Percentiles rank a stretch among this genome's conserved stretches.
These are phyloP conservation scores for Ilex paraguariensis DNA, from an alignment of 305 asterid species.

Conservation along the genomic window DNA sequence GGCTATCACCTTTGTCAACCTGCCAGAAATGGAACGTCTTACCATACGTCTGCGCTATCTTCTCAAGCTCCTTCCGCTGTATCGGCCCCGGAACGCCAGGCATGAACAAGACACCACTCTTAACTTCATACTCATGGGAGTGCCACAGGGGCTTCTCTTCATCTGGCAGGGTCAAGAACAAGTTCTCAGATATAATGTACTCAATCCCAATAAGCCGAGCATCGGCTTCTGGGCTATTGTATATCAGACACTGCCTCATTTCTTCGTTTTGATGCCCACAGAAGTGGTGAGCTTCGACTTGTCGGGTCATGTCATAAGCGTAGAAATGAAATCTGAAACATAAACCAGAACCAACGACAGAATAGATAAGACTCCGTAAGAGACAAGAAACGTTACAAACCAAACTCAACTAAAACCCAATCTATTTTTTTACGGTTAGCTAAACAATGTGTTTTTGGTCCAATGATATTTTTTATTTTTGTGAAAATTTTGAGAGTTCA, in stretches of 20 bases:
- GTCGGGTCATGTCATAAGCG: conserved; percentile 76
- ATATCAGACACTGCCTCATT: conserved; percentile 78
- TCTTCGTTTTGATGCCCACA: conserved; percentile 77
- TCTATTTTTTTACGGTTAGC: too few relatives aligned
- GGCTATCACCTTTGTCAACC: conserved; percentile 59
- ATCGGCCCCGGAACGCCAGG: conserved; percentile 60
- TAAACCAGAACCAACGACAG: neutral
- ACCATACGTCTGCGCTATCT: conserved; percentile 61
- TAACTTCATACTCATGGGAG: conserved; percentile 78
- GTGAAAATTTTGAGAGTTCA: too few relatives aligned
- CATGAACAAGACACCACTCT: conserved; percentile 79
- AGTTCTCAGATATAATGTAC: conserved; percentile 47
- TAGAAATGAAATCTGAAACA: conserved; percentile 70
- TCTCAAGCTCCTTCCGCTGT: conserved; percentile 66
- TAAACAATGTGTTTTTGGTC: too few relatives aligned
- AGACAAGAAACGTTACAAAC: too few relatives aligned
- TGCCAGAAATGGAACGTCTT: conserved; percentile 83
- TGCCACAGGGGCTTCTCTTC: conserved; percentile 81
- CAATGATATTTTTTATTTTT: too few relatives aligned
- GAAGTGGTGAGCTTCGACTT: conserved; percentile 94
- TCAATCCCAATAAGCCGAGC: conserved; percentile 75
- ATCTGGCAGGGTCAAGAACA: conserved; percentile 70
- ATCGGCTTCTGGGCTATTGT: conserved; percentile 56
- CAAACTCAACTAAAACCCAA: neutral
- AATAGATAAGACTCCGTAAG: too few relatives aligned